These are phyloP conservation scores for Dorcoceras hygrometricum DNA, from an alignment of 257 asterid species.

Conservation along the genomic window DNA sequence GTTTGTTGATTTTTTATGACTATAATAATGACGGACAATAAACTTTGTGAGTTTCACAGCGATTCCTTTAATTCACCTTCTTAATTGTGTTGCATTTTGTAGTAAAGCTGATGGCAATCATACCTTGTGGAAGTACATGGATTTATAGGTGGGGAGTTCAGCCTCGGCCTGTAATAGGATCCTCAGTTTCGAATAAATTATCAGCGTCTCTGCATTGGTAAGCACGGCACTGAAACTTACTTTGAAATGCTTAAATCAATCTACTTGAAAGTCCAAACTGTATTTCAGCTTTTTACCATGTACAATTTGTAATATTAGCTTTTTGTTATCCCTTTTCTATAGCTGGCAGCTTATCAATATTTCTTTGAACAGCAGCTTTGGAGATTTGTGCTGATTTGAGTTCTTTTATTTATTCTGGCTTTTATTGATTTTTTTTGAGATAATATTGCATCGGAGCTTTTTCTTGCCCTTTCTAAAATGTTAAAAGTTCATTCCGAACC, in stretches of 20 bases:
- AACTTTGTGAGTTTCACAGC: not conserved
- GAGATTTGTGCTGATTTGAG: not conserved
- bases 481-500: not conserved
- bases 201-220: conserved; percentile 48
- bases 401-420: not conserved
- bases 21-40: conserved; percentile 3
- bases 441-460: not conserved
- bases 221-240: conserved; percentile 10
- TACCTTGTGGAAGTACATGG: conserved; percentile 85
- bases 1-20: conserved; percentile 14
- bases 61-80: not conserved
- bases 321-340: not conserved
- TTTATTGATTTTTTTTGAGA: not conserved
- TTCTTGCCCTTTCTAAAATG: not conserved
- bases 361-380: not conserved
- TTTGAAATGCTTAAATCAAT: conserved; percentile 4
- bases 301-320: conserved; percentile 6
- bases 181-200: conserved; percentile 35
- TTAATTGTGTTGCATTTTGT: conserved; percentile 6
- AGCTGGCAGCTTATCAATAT: not conserved
- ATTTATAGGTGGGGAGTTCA: conserved; percentile 62
- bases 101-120: conserved; percentile 68
- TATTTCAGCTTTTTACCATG: not conserved
- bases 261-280: not conserved
- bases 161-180: conserved; percentile 52